These are phyloP conservation scores for Metarhizium album DNA, from an alignment of 2,329 filamentous ascomycete genomes.

Conservation along the genomic window DNA sequence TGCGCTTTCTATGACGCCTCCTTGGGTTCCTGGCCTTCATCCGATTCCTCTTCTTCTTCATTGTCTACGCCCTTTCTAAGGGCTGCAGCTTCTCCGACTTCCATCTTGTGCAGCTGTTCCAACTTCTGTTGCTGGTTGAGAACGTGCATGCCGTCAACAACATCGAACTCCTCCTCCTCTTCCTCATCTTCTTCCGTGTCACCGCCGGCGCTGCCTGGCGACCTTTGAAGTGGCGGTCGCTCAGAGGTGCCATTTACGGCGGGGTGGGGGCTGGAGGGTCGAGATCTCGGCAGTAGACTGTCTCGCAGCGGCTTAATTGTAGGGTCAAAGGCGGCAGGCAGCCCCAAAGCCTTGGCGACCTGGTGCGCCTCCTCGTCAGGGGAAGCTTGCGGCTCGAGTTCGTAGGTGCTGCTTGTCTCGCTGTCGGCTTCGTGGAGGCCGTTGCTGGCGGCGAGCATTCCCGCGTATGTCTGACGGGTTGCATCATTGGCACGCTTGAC, in stretches of 20 bases:
- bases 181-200: conserved; percentile 30
- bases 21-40: conserved; percentile 14
- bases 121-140: conserved; percentile 36
- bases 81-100: conserved; percentile 46
- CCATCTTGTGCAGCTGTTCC: conserved; percentile 48
- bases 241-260: conserved; percentile 10
- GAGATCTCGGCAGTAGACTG: conserved; percentile 13
- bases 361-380: conserved; percentile 54
- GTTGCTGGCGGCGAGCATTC: conserved; percentile 57
- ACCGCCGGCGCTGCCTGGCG: conserved; percentile 25
- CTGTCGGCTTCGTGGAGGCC: conserved; percentile 49
- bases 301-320: conserved; percentile 46
- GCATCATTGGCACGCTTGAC: conserved; percentile 72
- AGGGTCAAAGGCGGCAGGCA: conserved; percentile 53
- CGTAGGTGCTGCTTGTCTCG: conserved; percentile 40
- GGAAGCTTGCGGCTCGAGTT: conserved; percentile 43
- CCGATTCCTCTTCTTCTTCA: conserved; percentile 28
- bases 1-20: conserved; percentile 22
- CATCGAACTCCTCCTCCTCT: conserved; percentile 33
- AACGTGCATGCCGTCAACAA: conserved; percentile 31
- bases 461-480: conserved; percentile 61
- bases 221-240: conserved; percentile 14
- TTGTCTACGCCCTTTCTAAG: conserved; percentile 29
- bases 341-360: conserved; percentile 51
- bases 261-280: conserved; percentile 9